Evolutionary conservation across 78 protist genomes (phyloP).

Genomic region (slime mould (Dictyostelium discoideum)): DNA sequence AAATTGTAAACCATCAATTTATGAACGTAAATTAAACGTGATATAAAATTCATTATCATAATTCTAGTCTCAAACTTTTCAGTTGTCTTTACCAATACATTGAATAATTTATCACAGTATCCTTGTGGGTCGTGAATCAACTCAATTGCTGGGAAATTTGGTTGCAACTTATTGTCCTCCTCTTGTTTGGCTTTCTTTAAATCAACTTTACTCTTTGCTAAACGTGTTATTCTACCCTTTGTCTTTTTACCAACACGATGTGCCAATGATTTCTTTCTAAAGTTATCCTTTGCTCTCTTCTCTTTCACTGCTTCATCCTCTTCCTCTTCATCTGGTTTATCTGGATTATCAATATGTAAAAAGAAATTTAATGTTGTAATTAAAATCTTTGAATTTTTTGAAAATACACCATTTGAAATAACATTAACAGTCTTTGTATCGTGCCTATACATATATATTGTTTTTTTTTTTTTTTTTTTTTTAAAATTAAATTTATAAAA

Average conservation of each 20-base stretch:
- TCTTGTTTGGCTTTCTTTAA: constrained; percentile 42
- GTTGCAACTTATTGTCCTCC: not conserved
- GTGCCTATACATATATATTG: constrained; percentile 32
- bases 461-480: no score
- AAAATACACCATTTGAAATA: constrained; percentile 87
- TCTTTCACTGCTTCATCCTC: constrained; percentile 27
- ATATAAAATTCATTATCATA: constrained; percentile 85
- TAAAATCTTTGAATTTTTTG: constrained; percentile 77
- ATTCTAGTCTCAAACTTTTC: constrained; percentile 88
- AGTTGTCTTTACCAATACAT: constrained; percentile 63
- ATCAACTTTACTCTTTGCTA: constrained; percentile 46
- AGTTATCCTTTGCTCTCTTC: constrained; percentile 16
- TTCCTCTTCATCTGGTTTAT: constrained; percentile 58
- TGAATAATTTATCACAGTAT: constrained; percentile 84
- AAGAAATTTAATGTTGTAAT: constrained; percentile 86
- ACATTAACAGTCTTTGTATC: constrained; percentile 94
- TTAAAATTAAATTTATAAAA: not conserved
- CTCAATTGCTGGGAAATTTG: constrained; percentile 83
- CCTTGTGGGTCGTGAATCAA: constrained; percentile 94
- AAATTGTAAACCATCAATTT: constrained; percentile 88
- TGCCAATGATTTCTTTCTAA: constrained; percentile 1
- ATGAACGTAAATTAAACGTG: constrained; percentile 88
- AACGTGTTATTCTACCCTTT: constrained; percentile 10
- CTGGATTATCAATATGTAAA: constrained; percentile 82
- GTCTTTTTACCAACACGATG: constrained; percentile 72